Evolutionary conservation across 768 basidiomycete species (phyloP), one percentile per base, ranked within the genome.

Genomic region (Phlegmacium glaucopus): DNA sequence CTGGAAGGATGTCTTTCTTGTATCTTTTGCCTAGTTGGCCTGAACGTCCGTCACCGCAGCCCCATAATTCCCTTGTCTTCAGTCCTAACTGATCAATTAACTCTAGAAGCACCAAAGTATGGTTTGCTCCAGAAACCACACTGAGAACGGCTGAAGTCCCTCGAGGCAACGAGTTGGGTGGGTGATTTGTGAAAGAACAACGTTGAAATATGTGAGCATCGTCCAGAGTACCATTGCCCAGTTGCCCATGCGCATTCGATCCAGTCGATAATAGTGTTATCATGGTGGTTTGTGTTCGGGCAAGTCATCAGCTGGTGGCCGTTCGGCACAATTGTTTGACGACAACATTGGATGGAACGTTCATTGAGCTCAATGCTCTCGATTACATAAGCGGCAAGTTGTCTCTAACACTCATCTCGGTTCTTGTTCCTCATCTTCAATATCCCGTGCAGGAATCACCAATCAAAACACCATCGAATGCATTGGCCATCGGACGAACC

Each of bases 81-180:
- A 13, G 26, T 10, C 57, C 61, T 34, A 49, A 42, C 16, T 39
- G 32, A 10, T 60, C 62, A n/a, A 52, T 49, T 7, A 44, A 25
- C 48, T 71, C 68, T n/a, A 89, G 61, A 10, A 95, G 73, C 6
- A 82, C 61, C 0, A 95, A 62, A 0, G 92, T 85, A 58, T 95
- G 93, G 52, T 90, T 91, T 2, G 89, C 85, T 1, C 93, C 87
- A 39, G 77, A 77, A 1, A 77, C 78, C 52, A 95, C 61, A 16
- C 80, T 64, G 7, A 76, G 11, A 17, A 92, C 62, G 38, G 55
- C 44, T 12, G 48, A 41, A 8, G 64, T 60, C 17, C 58, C 53
- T 13, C 44, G 16, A n/a, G 74, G 72, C 16, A 75, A 51, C 12
- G 48, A 48, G 26, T 59, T 56, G 10, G 59, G 60, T 9, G 59